phyloP scores from a whole-genome alignment of 352 stramenopile genomes.

The Globisporangium radiosum region DNA sequence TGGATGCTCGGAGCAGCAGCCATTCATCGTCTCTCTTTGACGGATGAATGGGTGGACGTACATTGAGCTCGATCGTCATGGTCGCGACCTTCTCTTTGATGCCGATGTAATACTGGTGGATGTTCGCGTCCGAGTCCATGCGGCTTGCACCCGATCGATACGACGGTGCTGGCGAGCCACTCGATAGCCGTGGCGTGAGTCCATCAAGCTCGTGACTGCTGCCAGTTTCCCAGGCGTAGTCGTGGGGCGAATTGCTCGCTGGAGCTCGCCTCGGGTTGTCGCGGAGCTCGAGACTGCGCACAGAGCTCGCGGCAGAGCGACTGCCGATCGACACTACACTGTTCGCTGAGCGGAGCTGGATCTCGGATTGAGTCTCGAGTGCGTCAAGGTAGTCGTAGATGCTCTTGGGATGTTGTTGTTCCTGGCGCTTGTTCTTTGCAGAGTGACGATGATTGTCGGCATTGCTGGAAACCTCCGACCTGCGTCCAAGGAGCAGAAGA shows the following conservation, averaged over 20 bases:
- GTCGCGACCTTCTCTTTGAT: slow-evolving; percentile 80
- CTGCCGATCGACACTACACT: slow-evolving; percentile 9
- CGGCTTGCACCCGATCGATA: slow-evolving; percentile 27
- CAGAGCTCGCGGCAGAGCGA: slow-evolving; percentile 5
- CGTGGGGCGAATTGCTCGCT: slow-evolving; percentile 8
- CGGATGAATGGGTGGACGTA: slow-evolving; percentile 13
- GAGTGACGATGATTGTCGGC: slow-evolving; percentile 9
- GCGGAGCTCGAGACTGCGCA: slow-evolving; percentile 8
- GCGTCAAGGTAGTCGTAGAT: slow-evolving; percentile 82
- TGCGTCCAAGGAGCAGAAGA: neutral
- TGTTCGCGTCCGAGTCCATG: slow-evolving; percentile 25
- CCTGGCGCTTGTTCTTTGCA: slow-evolving; percentile 9
- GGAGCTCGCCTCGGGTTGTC: slow-evolving; percentile 9
- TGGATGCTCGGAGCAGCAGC: too few relatives aligned
- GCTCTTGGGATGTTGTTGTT: slow-evolving; percentile 10
- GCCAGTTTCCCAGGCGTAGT: slow-evolving; percentile 32
- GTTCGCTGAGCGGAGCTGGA: slow-evolving; percentile 31
- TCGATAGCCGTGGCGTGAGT: slow-evolving; percentile 1
- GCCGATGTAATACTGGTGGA: slow-evolving; percentile 53
- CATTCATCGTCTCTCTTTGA: neutral
- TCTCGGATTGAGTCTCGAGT: slow-evolving; percentile 54
- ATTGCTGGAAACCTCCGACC: slow-evolving; percentile 6
- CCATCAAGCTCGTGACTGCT: neutral
- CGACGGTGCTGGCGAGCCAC: slow-evolving; percentile 20
- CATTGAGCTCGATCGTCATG: slow-evolving; percentile 73